phyloP scores from a whole-genome alignment of 1,284 basidiomycete species.

The Fomitopsis schrenkii region DNA sequence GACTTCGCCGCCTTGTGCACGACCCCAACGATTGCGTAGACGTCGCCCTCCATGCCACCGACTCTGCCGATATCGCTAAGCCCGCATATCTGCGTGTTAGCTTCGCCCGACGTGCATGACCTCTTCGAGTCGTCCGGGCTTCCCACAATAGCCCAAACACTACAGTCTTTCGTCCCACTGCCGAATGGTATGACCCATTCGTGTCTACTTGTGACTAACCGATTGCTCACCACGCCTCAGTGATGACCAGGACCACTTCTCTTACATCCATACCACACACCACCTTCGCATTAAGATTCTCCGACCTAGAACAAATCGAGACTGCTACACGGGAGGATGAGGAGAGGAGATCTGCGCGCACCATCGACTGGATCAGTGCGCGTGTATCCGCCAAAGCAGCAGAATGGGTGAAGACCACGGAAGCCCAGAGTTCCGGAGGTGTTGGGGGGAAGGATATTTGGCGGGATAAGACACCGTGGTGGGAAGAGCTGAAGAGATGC shows the following conservation, averaged over 20 bases:
- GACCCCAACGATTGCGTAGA: not conserved
- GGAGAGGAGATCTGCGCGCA: conserved; percentile 67
- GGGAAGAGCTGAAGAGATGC: conserved; percentile 75
- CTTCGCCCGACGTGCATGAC: conserved; percentile 63
- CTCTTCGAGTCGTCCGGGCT: conserved; percentile 54
- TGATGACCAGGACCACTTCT: conserved; percentile 71
- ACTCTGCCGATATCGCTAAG: conserved; percentile 67
- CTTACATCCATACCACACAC: conserved; percentile 65
- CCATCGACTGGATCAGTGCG: conserved; percentile 76
- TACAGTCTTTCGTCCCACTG: conserved; percentile 81
- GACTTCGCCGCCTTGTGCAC: not conserved
- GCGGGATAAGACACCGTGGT: conserved; percentile 64
- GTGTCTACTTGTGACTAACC: not conserved
- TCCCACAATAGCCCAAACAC: conserved; percentile 62
- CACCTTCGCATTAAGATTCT: conserved; percentile 72
- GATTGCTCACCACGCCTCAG: conserved; percentile 31
- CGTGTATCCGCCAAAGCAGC: conserved; percentile 57
- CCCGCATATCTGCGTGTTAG: conserved; percentile 71
- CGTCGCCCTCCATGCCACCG: conserved; percentile 16
- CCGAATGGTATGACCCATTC: conserved; percentile 53
- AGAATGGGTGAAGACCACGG: conserved; percentile 51
- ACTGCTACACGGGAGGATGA: conserved; percentile 69
- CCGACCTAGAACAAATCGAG: conserved; percentile 66
- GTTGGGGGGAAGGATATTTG: conserved; percentile 29
- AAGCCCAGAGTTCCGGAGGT: conserved; percentile 1